These are phyloP conservation scores for Geosmithia morbida DNA, from an alignment of 2,329 filamentous ascomycete species.

Conservation along the genomic window DNA sequence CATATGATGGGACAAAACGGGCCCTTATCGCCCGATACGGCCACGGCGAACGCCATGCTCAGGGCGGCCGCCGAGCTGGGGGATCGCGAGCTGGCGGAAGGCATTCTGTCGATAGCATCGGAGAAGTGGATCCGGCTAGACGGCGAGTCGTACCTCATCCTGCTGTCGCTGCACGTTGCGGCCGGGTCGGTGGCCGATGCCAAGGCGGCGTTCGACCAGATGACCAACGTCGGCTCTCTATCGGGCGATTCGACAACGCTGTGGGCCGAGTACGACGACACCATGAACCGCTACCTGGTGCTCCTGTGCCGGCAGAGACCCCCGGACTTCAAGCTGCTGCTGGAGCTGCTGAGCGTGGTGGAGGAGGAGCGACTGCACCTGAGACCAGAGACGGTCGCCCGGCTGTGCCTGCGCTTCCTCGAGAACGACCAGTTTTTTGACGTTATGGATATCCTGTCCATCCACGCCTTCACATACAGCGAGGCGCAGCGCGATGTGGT, in stretches of 20 bases:
- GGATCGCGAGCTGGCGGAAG: constrained; percentile 58
- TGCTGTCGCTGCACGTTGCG: constrained; percentile 63
- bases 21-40: constrained; percentile 43
- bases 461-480: constrained; percentile 57
- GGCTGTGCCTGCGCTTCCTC: constrained; percentile 61
- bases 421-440: constrained; percentile 64
- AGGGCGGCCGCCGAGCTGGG: constrained; percentile 54
- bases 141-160: constrained; percentile 54
- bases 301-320: constrained; percentile 46
- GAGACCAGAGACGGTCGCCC: constrained; percentile 59
- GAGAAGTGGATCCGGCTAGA: constrained; percentile 54
- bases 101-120: constrained; percentile 53
- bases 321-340: constrained; percentile 55
- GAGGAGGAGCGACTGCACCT: constrained; percentile 56
- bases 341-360: constrained; percentile 58
- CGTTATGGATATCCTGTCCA: constrained; percentile 67
- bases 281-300: constrained; percentile 59
- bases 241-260: constrained; percentile 14
- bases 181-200: constrained; percentile 60
- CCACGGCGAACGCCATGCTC: constrained; percentile 66
- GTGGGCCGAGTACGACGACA: constrained; percentile 36
- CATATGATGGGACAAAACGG: constrained; percentile 52
- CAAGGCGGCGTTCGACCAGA: constrained; percentile 39
- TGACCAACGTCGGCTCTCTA: constrained; percentile 8
- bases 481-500: constrained; percentile 54